These are phyloP conservation scores for Onygena corvina DNA, from an alignment of 2,329 filamentous ascomycete species.

Conservation along the genomic window DNA sequence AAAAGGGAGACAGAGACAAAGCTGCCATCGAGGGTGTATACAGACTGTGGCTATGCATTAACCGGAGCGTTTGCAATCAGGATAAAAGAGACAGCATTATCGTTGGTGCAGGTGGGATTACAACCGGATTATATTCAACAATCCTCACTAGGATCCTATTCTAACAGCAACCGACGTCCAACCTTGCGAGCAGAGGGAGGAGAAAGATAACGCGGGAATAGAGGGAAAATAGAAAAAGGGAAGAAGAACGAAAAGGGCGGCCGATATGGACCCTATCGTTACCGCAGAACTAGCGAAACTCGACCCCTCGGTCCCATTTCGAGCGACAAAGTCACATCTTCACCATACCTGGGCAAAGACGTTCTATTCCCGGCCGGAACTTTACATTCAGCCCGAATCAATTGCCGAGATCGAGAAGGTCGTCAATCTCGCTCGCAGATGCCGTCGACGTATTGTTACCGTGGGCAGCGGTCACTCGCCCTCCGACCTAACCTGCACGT, in stretches of 20 bases:
- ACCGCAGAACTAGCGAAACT: conserved; percentile 45
- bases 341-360: conserved; percentile 94
- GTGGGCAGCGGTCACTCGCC: conserved; percentile 91
- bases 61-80: too few relatives aligned
- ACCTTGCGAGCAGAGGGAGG: not conserved
- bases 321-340: conserved; percentile 56
- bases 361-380: conserved; percentile 76
- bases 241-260: conserved; percentile 3
- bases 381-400: conserved; percentile 75
- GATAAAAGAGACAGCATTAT: too few relatives aligned
- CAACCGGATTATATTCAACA: too few relatives aligned
- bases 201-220: not conserved
- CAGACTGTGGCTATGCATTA: too few relatives aligned
- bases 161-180: not conserved
- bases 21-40: too few relatives aligned
- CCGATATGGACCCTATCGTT: conserved; percentile 15
- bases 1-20: not conserved
- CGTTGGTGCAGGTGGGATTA: too few relatives aligned
- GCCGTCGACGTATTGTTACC: conserved; percentile 67
- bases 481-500: conserved; percentile 82
- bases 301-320: conserved; percentile 59
- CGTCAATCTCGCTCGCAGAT: conserved; percentile 66
- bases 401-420: conserved; percentile 72
- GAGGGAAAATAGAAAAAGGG: not conserved
- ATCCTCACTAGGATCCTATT: too few relatives aligned